phyloP scores from a whole-genome alignment of 1,284 basidiomycete genomes.

The Entoloma clypeatum region DNA sequence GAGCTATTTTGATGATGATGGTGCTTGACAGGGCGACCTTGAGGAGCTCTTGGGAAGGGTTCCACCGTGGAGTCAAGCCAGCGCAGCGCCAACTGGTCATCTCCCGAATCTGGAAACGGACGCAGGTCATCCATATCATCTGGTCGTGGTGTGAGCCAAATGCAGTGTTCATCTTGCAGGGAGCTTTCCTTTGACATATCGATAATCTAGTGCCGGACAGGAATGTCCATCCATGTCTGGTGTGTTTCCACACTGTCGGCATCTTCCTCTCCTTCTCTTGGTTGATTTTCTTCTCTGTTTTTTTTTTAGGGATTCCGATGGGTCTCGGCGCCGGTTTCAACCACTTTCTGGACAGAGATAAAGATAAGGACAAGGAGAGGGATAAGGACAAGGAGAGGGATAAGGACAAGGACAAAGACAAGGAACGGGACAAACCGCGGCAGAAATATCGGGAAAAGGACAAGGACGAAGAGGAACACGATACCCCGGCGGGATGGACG shows the following conservation, averaged over 20 bases:
- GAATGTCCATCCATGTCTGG: constrained; percentile 76
- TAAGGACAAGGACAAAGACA: constrained; percentile 35
- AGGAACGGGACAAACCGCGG: constrained; percentile 34
- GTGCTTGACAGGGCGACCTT: constrained; percentile 66
- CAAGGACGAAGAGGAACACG: constrained; percentile 40
- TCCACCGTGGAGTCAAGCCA: constrained; percentile 42
- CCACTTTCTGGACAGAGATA: constrained; percentile 51
- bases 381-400: constrained; percentile 34
- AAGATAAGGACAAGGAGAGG: constrained; percentile 45
- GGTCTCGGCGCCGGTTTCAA: constrained; percentile 75
- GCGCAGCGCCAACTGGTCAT: constrained; percentile 19
- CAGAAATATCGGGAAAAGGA: constrained; percentile 36
- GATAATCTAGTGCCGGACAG: constrained; percentile 67
- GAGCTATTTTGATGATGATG: constrained; percentile 3
- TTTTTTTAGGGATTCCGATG: constrained; percentile 59
- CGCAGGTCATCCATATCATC: constrained; percentile 70
- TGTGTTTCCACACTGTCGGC: constrained; percentile 26
- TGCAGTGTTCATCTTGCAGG: constrained; percentile 7
- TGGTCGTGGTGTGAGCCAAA: constrained; percentile 66
- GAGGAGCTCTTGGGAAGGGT: constrained; percentile 71
- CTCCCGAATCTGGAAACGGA: constrained; percentile 53
- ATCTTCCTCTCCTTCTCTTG: constrained; percentile 1
- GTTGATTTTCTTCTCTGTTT: constrained; percentile 1
- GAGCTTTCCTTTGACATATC: constrained; percentile 15
- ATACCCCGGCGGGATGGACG: constrained; percentile 58